phyloP scores from a whole-genome alignment of 768 basidiomycete species.

The Amanita muscaria region DNA sequence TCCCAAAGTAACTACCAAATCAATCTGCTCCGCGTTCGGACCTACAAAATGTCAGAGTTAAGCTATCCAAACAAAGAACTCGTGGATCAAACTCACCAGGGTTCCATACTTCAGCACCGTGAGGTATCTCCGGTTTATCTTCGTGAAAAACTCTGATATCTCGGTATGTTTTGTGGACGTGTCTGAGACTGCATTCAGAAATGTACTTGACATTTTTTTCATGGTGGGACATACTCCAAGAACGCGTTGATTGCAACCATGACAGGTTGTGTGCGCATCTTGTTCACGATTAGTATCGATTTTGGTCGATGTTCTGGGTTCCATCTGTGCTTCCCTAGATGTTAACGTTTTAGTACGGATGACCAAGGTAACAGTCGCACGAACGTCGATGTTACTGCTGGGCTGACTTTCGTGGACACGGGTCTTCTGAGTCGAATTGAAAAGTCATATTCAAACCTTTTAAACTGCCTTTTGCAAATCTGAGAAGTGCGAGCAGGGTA shows the following conservation, averaged over 20 bases:
- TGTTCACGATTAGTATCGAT: conserved; percentile 71
- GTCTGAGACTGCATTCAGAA: conserved; percentile 27
- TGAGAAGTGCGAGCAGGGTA: neutral
- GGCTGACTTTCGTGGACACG: conserved; percentile 10
- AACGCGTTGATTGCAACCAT: conserved; percentile 69
- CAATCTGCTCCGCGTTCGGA: conserved; percentile 53
- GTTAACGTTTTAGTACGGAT: conserved; percentile 16
- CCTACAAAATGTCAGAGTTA: conserved; percentile 21
- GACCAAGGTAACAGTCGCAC: conserved; percentile 9
- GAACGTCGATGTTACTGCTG: conserved; percentile 22
- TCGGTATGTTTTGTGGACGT: conserved; percentile 49
- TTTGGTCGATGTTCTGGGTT: conserved; percentile 34
- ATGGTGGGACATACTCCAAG: conserved; percentile 36
- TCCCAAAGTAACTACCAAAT: conserved; percentile 84
- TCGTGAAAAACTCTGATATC: conserved; percentile 59
- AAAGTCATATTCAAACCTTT: neutral
- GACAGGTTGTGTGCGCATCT: conserved; percentile 69
- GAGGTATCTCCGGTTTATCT: conserved; percentile 56
- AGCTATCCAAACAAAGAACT: neutral
- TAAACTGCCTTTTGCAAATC: neutral
- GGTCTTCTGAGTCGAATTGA: conserved; percentile 3
- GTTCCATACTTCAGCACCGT: conserved; percentile 57
- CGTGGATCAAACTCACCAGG: conserved; percentile 34
- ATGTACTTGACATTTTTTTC: conserved; percentile 18
- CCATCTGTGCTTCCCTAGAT: conserved; percentile 28